Base-by-base conservation (phyloP, 2,329 filamentous ascomycete genomes). In the Neonectria hederae region DNA sequence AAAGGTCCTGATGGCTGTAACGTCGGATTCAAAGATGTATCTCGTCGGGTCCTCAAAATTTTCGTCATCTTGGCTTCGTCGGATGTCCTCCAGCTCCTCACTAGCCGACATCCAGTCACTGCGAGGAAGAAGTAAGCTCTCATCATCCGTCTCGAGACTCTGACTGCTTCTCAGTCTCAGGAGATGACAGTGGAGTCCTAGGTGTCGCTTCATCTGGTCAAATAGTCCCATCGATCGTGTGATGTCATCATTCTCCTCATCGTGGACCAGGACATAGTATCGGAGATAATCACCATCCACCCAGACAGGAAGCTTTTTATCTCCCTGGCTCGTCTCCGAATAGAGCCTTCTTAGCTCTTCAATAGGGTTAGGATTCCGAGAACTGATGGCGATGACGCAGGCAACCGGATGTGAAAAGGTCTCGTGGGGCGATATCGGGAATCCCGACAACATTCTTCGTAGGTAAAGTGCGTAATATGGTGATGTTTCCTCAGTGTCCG, bases 151-250 rank as follows among this genome's bases (percentile, higher is more conserved):
- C 67, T 94, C 89, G 38, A 93, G 90, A 77, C 93, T 95, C 75
- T 94, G 92, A 40, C 89, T 91, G 73, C 93, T 97, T 71, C 95
- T 88, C 54, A 99, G 82, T 67, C 97, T 86, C 35, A 99, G 83
- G 11, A 99, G 84, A 79, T 99, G 96, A 76, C 96, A 99, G 79
- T 99, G 94, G 52, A 98, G 83, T 2, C 96, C 96, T 68, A 99
- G 93, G 79, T 97, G 93, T n/a, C 96, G 89, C 80, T 98, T 99
- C 97, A 99, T 99, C 78, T 97, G 93, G 72, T 99, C 96, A 78
- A 97, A 99, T 28, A 98, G 83, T 19, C 89, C 88, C 78, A 95
- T 95, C 13, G 94, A 97, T 79, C 94, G 92, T 40, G 89, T 88
- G 65, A 98, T 97, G 76, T 99, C 94, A 75, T 97, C 95, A 65